Evolutionary conservation across 2,329 filamentous ascomycete species (phyloP).

Genomic region (Aspergillus candidus): DNA sequence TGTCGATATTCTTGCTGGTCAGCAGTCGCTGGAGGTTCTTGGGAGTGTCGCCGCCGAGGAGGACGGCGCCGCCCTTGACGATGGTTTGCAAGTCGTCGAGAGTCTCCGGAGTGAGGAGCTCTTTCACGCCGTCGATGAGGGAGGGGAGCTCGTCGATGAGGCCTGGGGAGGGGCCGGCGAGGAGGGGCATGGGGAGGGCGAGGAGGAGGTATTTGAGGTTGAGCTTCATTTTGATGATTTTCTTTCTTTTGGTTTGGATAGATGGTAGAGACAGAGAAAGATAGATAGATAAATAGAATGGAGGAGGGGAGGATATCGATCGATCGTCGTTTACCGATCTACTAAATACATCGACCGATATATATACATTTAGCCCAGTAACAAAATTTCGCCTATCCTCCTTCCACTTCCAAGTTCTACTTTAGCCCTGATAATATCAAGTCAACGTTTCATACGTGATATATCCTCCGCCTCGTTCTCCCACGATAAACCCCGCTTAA

Average conservation of each 20-base stretch:
- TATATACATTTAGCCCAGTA: no score
- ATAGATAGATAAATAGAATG: no score
- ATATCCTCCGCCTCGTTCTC: no score
- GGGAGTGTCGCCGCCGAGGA: slow-evolving; percentile 25
- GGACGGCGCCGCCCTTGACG: slow-evolving; percentile 22
- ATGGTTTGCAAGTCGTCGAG: slow-evolving; percentile 22
- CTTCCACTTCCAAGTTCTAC: no score
- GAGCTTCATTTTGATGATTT: background rate
- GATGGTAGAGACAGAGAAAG: background rate
- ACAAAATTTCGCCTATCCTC: no score
- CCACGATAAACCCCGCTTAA: no score
- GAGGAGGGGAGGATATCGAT: background rate
- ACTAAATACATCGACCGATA: background rate
- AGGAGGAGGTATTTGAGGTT: slow-evolving; percentile 19
- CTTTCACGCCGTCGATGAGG: slow-evolving; percentile 22
- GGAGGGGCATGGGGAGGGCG: slow-evolving; percentile 15
- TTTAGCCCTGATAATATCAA: no score
- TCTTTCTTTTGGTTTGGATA: slow-evolving; percentile 5
- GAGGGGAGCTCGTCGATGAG: slow-evolving; percentile 23
- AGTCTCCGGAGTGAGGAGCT: slow-evolving; percentile 20
- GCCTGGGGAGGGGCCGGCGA: slow-evolving; percentile 12
- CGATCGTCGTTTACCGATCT: slow-evolving; percentile 3
- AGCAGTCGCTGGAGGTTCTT: slow-evolving; percentile 24
- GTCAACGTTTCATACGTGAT: no score
- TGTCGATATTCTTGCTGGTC: slow-evolving; percentile 18